Evolutionary conservation across 1,139 yeast genomes (phyloP).

Genomic region (Kluyveromyces sp.): DNA sequence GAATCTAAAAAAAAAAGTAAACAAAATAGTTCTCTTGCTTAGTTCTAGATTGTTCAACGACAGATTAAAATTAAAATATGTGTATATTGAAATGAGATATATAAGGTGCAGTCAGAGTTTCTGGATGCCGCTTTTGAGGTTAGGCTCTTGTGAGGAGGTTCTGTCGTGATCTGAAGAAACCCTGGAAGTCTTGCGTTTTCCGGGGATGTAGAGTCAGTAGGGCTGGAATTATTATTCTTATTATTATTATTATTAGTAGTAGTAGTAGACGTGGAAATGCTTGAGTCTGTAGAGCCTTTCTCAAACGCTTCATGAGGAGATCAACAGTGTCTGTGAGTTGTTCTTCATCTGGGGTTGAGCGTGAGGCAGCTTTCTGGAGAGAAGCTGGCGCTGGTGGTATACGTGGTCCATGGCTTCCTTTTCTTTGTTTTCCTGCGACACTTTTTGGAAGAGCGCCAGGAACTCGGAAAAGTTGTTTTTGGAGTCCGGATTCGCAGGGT

Average conservation of each 20-base stretch:
- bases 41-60: too few species aligned
- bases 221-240: neutral
- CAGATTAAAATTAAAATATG: too few species aligned
- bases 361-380: conserved; percentile 39
- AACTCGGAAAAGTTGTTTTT: conserved; percentile 64
- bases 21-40: too few species aligned
- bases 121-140: conserved; percentile 2
- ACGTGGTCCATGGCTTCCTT: conserved; percentile 74
- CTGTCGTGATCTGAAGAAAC: neutral
- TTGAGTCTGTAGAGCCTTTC: neutral
- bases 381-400: conserved; percentile 60
- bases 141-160: conserved; percentile 1
- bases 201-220: neutral
- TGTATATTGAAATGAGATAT: too few species aligned
- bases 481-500: conserved; percentile 51
- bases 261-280: too few species aligned
- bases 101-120: neutral
- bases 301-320: conserved; percentile 20
- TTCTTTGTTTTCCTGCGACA: conserved; percentile 65
- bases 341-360: conserved; percentile 8
- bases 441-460: conserved; percentile 65
- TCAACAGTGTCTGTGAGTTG: conserved; percentile 21
- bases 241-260: too few species aligned
- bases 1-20: too few species aligned
- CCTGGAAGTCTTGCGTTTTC: conserved; percentile 2